Evolutionary conservation across 1,139 yeast species (phyloP), one percentile per base, ranked within the genome.

Genomic region (Yamadazyma diddensiae): DNA sequence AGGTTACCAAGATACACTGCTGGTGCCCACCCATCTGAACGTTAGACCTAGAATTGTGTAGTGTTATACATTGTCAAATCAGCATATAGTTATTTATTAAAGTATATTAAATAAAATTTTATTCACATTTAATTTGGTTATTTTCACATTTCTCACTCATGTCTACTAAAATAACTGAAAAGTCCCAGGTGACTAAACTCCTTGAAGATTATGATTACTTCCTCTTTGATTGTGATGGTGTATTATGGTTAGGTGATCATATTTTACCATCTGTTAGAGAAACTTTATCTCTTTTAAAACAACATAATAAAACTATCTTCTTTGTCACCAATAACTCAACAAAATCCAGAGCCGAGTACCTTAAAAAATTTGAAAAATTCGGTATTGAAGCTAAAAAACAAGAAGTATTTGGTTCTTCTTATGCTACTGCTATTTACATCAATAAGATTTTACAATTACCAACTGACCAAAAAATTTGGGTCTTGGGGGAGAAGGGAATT

Each of bases 241-340:
- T 69, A 3, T 54, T 69, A 33, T 69, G 75, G 75, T 47, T 68
- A 24, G 74, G 74, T 4, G 73, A 68, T 43, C 73, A 68, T 43
- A 45, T 69, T 25, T 49, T 69, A 25, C 74, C 74, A 1, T 47
- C 52, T 9, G 65, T 66, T 5, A 54, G 51, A 6, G 73, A 69
- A 41, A 67, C 75, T 2, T 50, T 69, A 21, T 48, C 47, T 8
- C 43, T 65, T 21, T 53, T 69, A 34, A 66, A 61, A 38, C 34
- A 46, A 7, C 38, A 40, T 29, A 49, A 53, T 10, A 92, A 92
- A 55, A 75, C 80, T 34, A 68, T 87, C 31, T 71, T 88, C 29
- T 92, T 92, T 58, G 98, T 94, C 21, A 90, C 98, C 33, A 92
- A 92, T 67, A 92, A 92, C 61, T 86, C 96, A 12, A 86, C 97